These are phyloP conservation scores for Psophocarpus tetragonolobus DNA, from an alignment of 306 rosid genomes.

Conservation along the genomic window DNA sequence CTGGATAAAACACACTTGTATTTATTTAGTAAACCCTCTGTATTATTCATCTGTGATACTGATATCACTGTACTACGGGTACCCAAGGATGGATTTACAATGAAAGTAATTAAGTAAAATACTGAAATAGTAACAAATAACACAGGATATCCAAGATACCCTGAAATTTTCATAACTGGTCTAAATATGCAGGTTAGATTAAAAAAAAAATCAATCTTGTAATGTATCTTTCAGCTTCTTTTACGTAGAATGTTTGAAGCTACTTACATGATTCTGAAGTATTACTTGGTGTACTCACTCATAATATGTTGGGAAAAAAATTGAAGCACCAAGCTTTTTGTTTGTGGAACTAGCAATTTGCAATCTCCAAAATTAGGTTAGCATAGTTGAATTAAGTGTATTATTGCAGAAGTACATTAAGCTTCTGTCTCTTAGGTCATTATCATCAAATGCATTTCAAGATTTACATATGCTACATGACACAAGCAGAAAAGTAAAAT, in stretches of 20 bases:
- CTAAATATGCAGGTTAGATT: not conserved
- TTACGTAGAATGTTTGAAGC: not conserved
- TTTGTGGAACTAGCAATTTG: not conserved
- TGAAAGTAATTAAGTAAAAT: not conserved
- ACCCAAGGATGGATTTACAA: not conserved
- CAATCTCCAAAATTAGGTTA: not conserved
- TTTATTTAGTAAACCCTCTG: not conserved
- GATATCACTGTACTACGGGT: not conserved
- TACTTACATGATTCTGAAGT: not conserved
- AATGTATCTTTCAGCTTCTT: not conserved
- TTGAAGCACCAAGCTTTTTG: not conserved
- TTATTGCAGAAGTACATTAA: not conserved
- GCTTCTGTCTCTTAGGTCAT: not conserved
- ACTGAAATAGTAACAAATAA: not conserved
- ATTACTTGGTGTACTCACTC: not conserved
- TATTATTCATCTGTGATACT: not conserved
- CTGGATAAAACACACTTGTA: not conserved
- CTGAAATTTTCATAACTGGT: not conserved
- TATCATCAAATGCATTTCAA: constrained; percentile 9
- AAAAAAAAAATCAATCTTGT: not conserved
- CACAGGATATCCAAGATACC: not conserved
- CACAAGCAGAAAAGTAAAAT: not conserved
- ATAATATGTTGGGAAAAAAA: not conserved
- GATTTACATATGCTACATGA: constrained; percentile 1
- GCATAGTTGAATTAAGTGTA: not conserved